Conservation (phyloP, 73 alveolate species). For the Halteria grandinella region DNA sequence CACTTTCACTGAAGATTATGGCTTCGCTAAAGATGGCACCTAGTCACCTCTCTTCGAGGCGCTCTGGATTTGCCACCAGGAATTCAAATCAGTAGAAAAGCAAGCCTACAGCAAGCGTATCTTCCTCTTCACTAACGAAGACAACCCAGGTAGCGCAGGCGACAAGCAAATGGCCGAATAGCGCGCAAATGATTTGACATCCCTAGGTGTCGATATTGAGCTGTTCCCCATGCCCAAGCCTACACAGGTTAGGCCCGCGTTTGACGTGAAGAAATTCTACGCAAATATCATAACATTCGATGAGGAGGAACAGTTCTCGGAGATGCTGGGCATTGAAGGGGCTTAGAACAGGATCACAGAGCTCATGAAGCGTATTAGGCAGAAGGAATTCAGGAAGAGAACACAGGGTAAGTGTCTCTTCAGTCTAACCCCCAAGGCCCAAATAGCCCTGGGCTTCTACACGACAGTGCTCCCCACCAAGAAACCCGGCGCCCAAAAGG, state of each 20-base stretch:
- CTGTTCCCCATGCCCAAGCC: slow-evolving; percentile 89
- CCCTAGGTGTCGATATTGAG: slow-evolving; percentile 91
- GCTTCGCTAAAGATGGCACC: slow-evolving; percentile 41
- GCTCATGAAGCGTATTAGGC: slow-evolving; percentile 81
- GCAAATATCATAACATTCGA: slow-evolving; percentile 85
- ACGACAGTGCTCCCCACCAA: slow-evolving; percentile 80
- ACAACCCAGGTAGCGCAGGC: slow-evolving; percentile 85
- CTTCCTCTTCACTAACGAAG: slow-evolving; percentile 96
- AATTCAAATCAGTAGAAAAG: slow-evolving; percentile 86
- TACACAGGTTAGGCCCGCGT: slow-evolving; percentile 54
- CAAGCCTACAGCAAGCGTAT: slow-evolving; percentile 88
- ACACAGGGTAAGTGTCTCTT: slow-evolving; percentile 86
- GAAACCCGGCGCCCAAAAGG: slow-evolving; percentile 87
- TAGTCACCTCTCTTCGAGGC: slow-evolving; percentile 83
- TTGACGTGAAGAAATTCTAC: slow-evolving; percentile 91
- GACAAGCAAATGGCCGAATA: slow-evolving; percentile 69
- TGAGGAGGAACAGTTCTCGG: slow-evolving; percentile 81
- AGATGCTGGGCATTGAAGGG: slow-evolving; percentile 35
- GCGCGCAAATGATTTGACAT: slow-evolving; percentile 91
- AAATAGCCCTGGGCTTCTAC: slow-evolving; percentile 89
- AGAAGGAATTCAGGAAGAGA: slow-evolving; percentile 90
- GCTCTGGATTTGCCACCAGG: slow-evolving; percentile 91
- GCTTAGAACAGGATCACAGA: slow-evolving; percentile 77
- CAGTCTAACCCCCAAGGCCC: slow-evolving; percentile 77
- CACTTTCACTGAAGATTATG: slow-evolving; percentile 66